Evolutionary conservation across 1,139 yeast genomes (phyloP), one percentile per base, ranked within the genome.

Genomic region (Yamadazyma trypodendri): DNA sequence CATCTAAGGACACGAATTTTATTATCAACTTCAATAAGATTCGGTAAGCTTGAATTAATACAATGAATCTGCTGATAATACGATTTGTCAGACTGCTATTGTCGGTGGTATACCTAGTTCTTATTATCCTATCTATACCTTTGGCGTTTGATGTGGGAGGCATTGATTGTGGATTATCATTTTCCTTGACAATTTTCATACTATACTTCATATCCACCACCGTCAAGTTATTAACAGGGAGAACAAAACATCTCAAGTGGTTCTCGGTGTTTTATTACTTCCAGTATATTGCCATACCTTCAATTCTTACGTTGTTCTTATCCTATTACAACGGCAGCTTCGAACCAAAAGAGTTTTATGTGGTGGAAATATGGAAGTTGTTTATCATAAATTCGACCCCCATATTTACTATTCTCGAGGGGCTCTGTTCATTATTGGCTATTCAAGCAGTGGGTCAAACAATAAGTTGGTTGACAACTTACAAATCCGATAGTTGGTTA

Each of bases 71-170:
- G 20, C 39, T 29, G 37, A 12, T 38, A 15, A 24, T 36, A 23
- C 51, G 54, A 37, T 44, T 52, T 31, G 39, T 55, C 13, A 46
- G 68, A 40, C 63, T 59, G 38, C 36, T 76, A 17, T 66, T 81
- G 40, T 78, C 86, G 2, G 61, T 81, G 3, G 58, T 79, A 28
- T 83, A 84, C 55, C 69, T 88, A 39, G 63, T 79, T 12, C 75
- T 88, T 35, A 79, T 88, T 16, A 77, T 92, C 32, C 70, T 90
- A 25, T 85, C 97, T 2, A 84, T 92, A 13, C 97, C 97, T 5
- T 72, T 92, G 45, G 88, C 97, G n/a, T 92, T 92, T 61, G 96
- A 90, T 55, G 84, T 88, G 24, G 97, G 97, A 12, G 97, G 97
- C 1, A 75, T 83, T 22, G 75, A 79, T 39, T 90, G 97, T 61